Evolutionary conservation across 352 stramenopile genomes (phyloP).

Genomic region (Pythium guiyangense): DNA sequence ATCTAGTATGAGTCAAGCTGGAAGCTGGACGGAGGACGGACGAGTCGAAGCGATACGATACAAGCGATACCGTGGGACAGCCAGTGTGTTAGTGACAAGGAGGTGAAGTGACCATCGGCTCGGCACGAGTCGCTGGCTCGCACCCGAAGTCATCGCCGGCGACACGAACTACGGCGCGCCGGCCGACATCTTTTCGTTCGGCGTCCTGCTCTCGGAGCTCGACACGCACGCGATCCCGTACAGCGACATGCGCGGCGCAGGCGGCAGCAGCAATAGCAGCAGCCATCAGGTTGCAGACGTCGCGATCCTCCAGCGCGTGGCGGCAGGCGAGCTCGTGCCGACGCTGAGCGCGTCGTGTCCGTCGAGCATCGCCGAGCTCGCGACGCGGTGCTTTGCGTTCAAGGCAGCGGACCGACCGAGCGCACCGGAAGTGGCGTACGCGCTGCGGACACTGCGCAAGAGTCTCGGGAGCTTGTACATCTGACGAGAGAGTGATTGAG

Average conservation of each 20-base stretch:
- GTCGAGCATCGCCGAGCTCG: constrained; percentile 18
- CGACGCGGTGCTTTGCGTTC: constrained; percentile 20
- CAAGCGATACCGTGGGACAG: too few species aligned
- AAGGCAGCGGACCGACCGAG: constrained; percentile 17
- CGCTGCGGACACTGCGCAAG: neutral
- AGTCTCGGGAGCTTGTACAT: too few species aligned
- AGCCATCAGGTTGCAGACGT: constrained; percentile 1
- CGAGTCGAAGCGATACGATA: too few species aligned
- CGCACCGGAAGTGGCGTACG: constrained; percentile 17
- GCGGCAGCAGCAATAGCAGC: too few species aligned
- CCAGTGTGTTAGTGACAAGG: too few species aligned
- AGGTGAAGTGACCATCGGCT: too few species aligned
- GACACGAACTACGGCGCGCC: too few species aligned
- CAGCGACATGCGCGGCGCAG: too few species aligned
- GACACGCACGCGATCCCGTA: constrained; percentile 84
- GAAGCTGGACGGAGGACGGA: too few species aligned
- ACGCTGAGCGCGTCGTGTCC: constrained; percentile 19
- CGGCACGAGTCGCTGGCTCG: too few species aligned
- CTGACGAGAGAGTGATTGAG: neutral
- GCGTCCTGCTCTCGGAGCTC: constrained; percentile 81
- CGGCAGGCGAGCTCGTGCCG: constrained; percentile 18
- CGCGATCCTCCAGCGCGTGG: constrained; percentile 29
- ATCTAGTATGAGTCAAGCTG: too few species aligned
- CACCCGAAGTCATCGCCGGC: too few species aligned
- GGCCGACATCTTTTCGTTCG: constrained; percentile 41